Base-by-base conservation (phyloP, 2,329 filamentous ascomycete genomes). In the Trichoderma gracile region DNA sequence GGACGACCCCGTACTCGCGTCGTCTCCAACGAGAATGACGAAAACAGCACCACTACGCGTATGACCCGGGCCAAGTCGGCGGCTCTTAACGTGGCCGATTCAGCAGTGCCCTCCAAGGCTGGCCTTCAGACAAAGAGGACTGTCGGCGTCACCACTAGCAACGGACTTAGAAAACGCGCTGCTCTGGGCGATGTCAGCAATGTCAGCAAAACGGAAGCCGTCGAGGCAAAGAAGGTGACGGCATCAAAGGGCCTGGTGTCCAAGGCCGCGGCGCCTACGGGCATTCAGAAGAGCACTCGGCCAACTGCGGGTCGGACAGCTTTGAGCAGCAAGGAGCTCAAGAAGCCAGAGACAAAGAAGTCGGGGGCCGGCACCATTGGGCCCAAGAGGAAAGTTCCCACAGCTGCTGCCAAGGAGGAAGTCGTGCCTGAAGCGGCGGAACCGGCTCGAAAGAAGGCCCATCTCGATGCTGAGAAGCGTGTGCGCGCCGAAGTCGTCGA, bases 101-200 rank as follows among this genome's bases (percentile, higher is more conserved):
- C 81, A 19, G 76, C 82, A 43, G 82, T 84, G 72, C 78, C 83
- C 38, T 72, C 81, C 61, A 86, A 86, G 74, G 89, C 89, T 72
- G 81, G 86, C 30, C 78, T 92, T 58, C 89, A 90, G 77, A 82
- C 87, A 56, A 93, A 93, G 80, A 92, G 89, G 77, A 79, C 82
- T 30, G 76, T 80, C 55, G 82, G 78, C 69, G 76, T 77, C 64
- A 79, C 81, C 58, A 77, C 82, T 72, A 77, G 82, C 54, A 82
- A 82, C 66, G 74, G 72, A 54, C 76, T 77, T 64, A 85, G 90
- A 74, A 95, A 91, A 81, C 92, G 95, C 74, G 86, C 90, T 71
- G 93, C 92, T 55, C 85, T 99, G 43, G 93, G 91, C 65, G 95
- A 99, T 81, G 90, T 97, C 71, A 98, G 93, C 85, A 99, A 99